Percentiles rank a stretch among this genome's conserved stretches.
Conservation (phyloP, 192 early-diverging fungal species). For the Linnemannia zychae region DNA sequence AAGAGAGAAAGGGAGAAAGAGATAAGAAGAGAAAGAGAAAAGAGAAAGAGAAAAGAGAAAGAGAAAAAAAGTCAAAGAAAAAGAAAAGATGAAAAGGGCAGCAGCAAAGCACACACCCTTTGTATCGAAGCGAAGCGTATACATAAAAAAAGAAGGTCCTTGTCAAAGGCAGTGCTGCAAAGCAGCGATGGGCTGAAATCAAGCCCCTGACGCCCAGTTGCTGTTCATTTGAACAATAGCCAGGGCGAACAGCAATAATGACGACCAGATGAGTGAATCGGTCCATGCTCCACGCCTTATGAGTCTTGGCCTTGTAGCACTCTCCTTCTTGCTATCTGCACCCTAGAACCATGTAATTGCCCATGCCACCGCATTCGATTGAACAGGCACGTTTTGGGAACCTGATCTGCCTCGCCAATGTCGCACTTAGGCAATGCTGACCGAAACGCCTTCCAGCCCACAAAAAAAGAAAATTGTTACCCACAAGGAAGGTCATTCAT, state of each 20-base stretch:
- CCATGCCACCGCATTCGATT: neutral
- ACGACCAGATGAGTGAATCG: conserved; percentile 27
- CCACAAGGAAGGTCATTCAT: neutral
- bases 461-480: too few relatives aligned
- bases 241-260: conserved; percentile 7
- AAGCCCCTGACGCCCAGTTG: neutral
- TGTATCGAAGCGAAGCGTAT: neutral
- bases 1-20: conserved; percentile 3
- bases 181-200: neutral
- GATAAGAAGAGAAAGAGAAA: neutral
- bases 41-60: too few relatives aligned
- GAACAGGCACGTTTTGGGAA: neutral
- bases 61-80: neutral
- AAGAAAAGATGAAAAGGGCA: conserved; percentile 4
- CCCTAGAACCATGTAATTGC: neutral
- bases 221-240: neutral
- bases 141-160: neutral
- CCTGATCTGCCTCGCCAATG: neutral
- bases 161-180: neutral
- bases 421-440: too few relatives aligned
- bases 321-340: neutral
- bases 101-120: conserved; percentile 18
- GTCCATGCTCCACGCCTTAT: neutral
- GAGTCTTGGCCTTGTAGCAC: neutral
- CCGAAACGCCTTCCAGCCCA: too few relatives aligned